Conservation (phyloP, 768 basidiomycete genomes). For the Trametes sanguinea region DNA sequence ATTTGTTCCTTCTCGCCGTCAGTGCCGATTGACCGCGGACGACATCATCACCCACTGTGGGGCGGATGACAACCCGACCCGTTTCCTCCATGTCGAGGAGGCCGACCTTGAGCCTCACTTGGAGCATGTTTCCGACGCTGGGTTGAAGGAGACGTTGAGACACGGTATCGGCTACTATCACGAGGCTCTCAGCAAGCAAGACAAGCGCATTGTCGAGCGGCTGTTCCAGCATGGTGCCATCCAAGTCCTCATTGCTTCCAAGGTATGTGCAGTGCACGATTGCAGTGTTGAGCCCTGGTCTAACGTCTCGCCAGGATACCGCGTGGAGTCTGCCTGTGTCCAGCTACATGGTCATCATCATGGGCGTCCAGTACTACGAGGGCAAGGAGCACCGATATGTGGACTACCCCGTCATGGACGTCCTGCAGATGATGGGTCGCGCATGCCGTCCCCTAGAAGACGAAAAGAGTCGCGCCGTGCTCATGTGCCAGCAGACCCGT, state of each 20-base stretch:
- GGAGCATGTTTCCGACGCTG: constrained; percentile 77
- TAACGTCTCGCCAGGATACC: constrained; percentile 62
- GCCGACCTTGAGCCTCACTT: constrained; percentile 85
- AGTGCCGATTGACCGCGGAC: constrained; percentile 92
- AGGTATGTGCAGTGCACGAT: constrained; percentile 48
- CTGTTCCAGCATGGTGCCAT: constrained; percentile 94
- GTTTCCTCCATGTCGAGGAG: constrained; percentile 88
- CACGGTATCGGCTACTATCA: constrained; percentile 96
- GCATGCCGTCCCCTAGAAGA: constrained; percentile 92
- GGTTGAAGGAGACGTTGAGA: constrained; percentile 76
- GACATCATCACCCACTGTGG: constrained; percentile 87
- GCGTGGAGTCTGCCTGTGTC: constrained; percentile 95
- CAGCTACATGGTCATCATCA: constrained; percentile 97
- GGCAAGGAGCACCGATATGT: constrained; percentile 98
- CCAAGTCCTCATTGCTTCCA: constrained; percentile 91
- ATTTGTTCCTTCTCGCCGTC: constrained; percentile 91
- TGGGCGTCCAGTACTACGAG: constrained; percentile 98
- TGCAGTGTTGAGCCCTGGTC: background rate
- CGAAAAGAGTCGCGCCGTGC: constrained; percentile 86
- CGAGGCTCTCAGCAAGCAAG: constrained; percentile 88
- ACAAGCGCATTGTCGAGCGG: constrained; percentile 91
- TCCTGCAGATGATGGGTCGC: constrained; percentile 99
- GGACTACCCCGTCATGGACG: constrained; percentile 98
- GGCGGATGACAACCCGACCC: constrained; percentile 80
- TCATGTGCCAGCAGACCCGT: constrained; percentile 97